Percentiles rank a stretch among this genome's conserved stretches.
Conservation (phyloP, 2,329 filamentous ascomycete genomes). For the Fusarium neocosmosporiellum region DNA sequence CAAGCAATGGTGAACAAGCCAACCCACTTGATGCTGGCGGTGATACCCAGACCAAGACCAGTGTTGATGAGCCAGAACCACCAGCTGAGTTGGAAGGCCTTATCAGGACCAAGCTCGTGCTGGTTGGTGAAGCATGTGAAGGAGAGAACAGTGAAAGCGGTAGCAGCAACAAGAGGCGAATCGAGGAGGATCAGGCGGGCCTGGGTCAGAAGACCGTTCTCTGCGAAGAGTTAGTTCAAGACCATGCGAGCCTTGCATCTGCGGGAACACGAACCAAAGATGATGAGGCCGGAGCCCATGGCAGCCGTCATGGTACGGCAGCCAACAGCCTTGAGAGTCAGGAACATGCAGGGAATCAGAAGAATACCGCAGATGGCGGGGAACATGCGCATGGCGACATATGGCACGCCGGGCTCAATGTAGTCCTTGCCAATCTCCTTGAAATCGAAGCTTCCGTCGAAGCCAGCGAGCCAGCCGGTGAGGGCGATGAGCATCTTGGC, state of each 20-base stretch:
- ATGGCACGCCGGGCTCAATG: constrained; percentile 91
- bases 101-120: constrained; percentile 89
- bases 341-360: constrained; percentile 90
- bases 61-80: constrained; percentile 97
- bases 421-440: constrained; percentile 99
- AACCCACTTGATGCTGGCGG: constrained; percentile 98
- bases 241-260: not conserved
- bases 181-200: constrained; percentile 96
- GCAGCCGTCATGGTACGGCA: constrained; percentile 88
- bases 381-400: constrained; percentile 96
- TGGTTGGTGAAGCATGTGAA: constrained; percentile 97
- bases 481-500: constrained; percentile 97
- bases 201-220: constrained; percentile 95
- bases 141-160: constrained; percentile 88
- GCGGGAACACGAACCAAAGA: constrained; percentile 77
- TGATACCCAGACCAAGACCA: constrained; percentile 88
- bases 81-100: constrained; percentile 91
- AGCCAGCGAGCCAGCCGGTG: constrained; percentile 93
- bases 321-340: constrained; percentile 90
- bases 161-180: constrained; percentile 92
- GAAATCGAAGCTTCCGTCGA: constrained; percentile 96
- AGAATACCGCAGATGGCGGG: constrained; percentile 90
- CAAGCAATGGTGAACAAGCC: constrained; percentile 98
- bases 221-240: constrained; percentile 59
- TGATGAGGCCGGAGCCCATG: constrained; percentile 85